Evolutionary conservation across 176 grass and related monocot genomes (phyloP), one percentile per base, ranked within the genome.

Genomic region (Oryza punctata): DNA sequence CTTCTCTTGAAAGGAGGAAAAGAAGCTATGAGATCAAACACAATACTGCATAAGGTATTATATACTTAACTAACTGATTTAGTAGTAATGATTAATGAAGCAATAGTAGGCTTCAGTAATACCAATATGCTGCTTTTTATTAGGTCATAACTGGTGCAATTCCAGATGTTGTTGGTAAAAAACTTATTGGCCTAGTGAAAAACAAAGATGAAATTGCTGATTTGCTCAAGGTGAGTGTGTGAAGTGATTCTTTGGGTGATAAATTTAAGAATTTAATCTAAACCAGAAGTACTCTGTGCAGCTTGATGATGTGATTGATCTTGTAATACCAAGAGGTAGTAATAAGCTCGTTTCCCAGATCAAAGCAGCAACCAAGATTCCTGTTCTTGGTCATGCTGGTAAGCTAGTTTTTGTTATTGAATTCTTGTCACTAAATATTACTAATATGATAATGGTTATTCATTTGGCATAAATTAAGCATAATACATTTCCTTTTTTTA

Each of bases 301-400:
- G 97, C 97, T 99, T 83, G 97, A 96, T 90, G 97, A 99, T 84
- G 97, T 99, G 15, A 99, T 99, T 54, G 97, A 99, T 87, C 93
- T 99, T 81, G 97, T 99, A 44, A 99, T 99, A 81, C 93, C 97
- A 61, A 94, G 97, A 92, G 97, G 97, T 2, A 94, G 97, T 54
- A 99, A 94, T 80, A 96, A 86, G 66, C 89, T 99, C 16, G 88
- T 99, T 64, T 90, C 89, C 81, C 91, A 99, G 89, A 99, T 99
- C 75, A 99, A 99, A 86, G 83, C 88, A 82, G 78, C 89, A 28
- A 99, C 93, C 5, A 99, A 99, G 81, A 99, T 99, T 84, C 93
- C 97, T 49, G 93, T 99, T 86, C 72, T 99, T 80, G 93, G 97
- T 69, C 97, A 99, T 82, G 77, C 97, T 78, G 97, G 97, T 99